These are phyloP conservation scores for Quillaja saponaria DNA, from an alignment of 306 rosid genomes.

Conservation along the genomic window DNA sequence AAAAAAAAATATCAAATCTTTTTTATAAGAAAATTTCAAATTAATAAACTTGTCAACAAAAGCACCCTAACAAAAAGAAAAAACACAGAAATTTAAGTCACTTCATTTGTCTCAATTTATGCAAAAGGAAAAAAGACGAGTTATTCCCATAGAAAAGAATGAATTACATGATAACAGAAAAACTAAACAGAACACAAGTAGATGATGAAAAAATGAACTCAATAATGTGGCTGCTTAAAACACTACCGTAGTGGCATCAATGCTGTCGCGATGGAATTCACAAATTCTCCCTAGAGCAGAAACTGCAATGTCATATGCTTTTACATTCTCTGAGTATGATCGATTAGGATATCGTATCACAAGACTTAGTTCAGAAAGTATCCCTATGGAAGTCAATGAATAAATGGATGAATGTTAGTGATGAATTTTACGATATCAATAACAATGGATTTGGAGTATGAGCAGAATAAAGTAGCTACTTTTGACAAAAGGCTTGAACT, in stretches of 20 bases:
- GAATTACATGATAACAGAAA: not conserved
- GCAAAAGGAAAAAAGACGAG: not conserved
- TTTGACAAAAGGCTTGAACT: slow-evolving; percentile 40
- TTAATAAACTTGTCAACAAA: too few species aligned
- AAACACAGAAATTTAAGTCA: too few species aligned
- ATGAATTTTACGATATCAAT: slow-evolving; percentile 16
- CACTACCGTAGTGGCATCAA: slow-evolving; percentile 40
- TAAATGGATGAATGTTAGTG: too few species aligned
- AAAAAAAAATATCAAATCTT: too few species aligned
- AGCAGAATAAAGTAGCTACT: slow-evolving; percentile 26
- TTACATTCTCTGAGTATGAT: slow-evolving; percentile 25
- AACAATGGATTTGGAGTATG: not conserved
- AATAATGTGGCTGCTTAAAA: not conserved
- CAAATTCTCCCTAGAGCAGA: slow-evolving; percentile 54
- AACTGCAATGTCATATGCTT: slow-evolving; percentile 41
- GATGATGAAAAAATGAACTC: too few species aligned
- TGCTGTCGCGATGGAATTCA: slow-evolving; percentile 38
- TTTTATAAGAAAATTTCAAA: too few species aligned
- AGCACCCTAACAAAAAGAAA: too few species aligned
- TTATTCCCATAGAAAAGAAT: too few species aligned
- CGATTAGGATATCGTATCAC: slow-evolving; percentile 28
- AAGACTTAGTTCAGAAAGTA: slow-evolving; percentile 29
- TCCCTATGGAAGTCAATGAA: slow-evolving; percentile 28
- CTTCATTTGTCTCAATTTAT: too few species aligned
- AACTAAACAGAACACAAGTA: too few species aligned